Evolutionary conservation across 2,329 filamentous ascomycete genomes (phyloP), one percentile per base, ranked within the genome.

Genomic region (Monascus ruber): DNA sequence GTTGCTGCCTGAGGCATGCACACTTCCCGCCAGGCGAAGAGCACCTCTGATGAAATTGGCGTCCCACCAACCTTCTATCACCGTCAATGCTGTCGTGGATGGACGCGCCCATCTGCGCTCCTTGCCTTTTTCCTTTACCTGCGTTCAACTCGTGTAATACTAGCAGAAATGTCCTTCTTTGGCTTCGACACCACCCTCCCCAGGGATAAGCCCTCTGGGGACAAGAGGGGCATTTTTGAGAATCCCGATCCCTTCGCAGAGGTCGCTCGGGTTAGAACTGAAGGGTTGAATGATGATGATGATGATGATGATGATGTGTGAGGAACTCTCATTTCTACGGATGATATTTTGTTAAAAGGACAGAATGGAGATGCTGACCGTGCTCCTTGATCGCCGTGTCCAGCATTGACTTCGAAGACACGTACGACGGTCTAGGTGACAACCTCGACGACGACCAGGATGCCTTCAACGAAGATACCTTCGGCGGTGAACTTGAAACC

Each of bases 391-490:
- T 17, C 17, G 17, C 17, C 17, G 17, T 17, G 34, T 32, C 4
- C 51, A 83, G 79, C 40, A 75, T 84, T 53, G 84, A 96, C 53
- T 98, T 96, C 52, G 91, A 98, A 53, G 87, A 98, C 58, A 96
- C 89, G 31, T 96, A 96, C 59, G 91, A 98, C 63, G 89, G 89
- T 11, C 72, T 98, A 32, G 91, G 87, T 41, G 84, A 94, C 56
- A 79, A 84, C 61, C 79, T 98, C 29, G 81, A 94, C 54, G 89
- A 98, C 59, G 81, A 84, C 17, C 85, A 89, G 55, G 91, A 98
- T 69, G 86, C 76, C 37, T 86, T 95, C 72, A 98, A 98, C 63
- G 86, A 96, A 53, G 91, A 96, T 59, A 98, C 91, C 2, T 98
- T 98, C 32, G 32, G 32, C 7, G 65, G 63, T 41, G 73, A 69